A percentile compares a stretch with the other conserved stretches of the same genome.
These are phyloP conservation scores for Colletotrichum aenigma DNA, from an alignment of 2,329 filamentous ascomycete species.

Conservation along the genomic window DNA sequence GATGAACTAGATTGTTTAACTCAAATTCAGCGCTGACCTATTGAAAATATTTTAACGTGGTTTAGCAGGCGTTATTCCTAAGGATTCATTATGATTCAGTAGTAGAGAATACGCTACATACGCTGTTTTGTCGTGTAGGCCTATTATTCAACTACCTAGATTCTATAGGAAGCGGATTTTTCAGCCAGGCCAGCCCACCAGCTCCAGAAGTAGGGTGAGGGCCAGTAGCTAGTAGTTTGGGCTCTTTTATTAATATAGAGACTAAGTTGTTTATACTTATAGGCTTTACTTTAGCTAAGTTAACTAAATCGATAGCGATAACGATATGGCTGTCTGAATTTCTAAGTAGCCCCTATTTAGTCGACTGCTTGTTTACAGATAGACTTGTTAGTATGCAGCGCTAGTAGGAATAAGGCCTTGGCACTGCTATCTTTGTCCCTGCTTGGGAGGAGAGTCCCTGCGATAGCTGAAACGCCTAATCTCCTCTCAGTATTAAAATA, in stretches of 20 bases:
- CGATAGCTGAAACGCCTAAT: not conserved
- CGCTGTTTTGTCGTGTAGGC: not conserved
- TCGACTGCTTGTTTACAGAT: not conserved
- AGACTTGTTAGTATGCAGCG: not conserved
- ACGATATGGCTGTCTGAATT: not conserved
- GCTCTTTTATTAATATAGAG: not conserved
- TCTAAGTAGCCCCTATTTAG: not conserved
- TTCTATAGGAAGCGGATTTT: not conserved
- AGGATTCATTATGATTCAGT: not conserved
- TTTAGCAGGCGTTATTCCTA: not conserved
- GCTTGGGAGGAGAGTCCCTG: not conserved
- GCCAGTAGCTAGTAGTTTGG: not conserved
- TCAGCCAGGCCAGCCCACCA: not conserved
- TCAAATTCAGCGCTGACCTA: not conserved
- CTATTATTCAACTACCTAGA: not conserved
- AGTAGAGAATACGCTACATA: not conserved
- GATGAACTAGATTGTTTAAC: not conserved
- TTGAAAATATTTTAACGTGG: not conserved
- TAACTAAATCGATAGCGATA: not conserved
- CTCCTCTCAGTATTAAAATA: not conserved
- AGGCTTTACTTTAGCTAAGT: not conserved
- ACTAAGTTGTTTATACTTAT: not conserved
- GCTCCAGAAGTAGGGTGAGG: not conserved
- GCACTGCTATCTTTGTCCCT: not conserved
- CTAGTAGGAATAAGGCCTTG: not conserved